Conservation (phyloP, 768 basidiomycete genomes). For the Boletus speciosus region DNA sequence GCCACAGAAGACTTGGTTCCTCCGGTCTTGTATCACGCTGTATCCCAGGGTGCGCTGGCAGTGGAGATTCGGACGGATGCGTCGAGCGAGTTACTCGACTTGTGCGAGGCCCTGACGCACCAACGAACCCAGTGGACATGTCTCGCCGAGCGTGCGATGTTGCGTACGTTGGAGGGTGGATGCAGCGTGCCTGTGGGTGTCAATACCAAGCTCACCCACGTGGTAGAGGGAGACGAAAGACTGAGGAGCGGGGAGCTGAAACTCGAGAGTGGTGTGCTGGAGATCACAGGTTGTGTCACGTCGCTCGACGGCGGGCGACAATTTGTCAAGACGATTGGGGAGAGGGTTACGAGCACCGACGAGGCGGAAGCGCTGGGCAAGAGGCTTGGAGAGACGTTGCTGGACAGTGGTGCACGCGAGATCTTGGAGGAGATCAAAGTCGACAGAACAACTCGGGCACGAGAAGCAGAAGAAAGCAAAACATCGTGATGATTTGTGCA, state of each 20-base stretch:
- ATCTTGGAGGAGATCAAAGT: constrained; percentile 83
- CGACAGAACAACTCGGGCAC: constrained; percentile 53
- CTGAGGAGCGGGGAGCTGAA: constrained; percentile 30
- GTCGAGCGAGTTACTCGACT: constrained; percentile 47
- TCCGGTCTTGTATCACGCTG: constrained; percentile 80
- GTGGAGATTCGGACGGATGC: constrained; percentile 80
- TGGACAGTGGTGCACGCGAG: constrained; percentile 66
- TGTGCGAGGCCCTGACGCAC: constrained; percentile 71
- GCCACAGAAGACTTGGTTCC: constrained; percentile 71
- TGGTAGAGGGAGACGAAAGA: constrained; percentile 30
- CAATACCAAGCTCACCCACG: constrained; percentile 43
- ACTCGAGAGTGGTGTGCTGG: constrained; percentile 41
- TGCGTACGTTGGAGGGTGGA: constrained; percentile 91
- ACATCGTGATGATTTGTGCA: constrained; percentile 1
- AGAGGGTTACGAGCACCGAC: constrained; percentile 45
- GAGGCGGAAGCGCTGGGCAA: constrained; percentile 72
- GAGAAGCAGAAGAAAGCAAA: constrained; percentile 31
- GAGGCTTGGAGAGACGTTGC: constrained; percentile 59
- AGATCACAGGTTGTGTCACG: constrained; percentile 80
- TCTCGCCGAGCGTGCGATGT: constrained; percentile 81
- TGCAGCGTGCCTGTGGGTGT: constrained; percentile 97
- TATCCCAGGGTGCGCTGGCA: constrained; percentile 90
- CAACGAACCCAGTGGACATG: constrained; percentile 74
- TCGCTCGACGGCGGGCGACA: constrained; percentile 70
- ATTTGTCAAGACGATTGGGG: constrained; percentile 60